phyloP scores from a whole-genome alignment of 106 monocot genomes.

The Posidonia australis region DNA sequence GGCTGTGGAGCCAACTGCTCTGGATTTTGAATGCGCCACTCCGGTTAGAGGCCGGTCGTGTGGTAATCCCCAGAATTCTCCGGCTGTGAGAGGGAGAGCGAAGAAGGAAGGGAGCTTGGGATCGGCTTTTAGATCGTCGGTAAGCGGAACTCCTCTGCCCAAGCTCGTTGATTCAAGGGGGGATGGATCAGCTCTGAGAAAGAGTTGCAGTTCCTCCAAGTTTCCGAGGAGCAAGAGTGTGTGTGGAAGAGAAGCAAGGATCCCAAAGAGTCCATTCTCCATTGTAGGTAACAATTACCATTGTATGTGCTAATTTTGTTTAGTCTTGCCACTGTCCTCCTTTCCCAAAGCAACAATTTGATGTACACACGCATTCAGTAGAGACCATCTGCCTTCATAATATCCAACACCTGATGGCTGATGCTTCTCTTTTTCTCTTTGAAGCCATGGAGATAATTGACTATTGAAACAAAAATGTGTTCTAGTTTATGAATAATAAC shows the following conservation, averaged over 20 bases:
- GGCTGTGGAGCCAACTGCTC: conserved; percentile 33
- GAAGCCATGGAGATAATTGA: too few relatives aligned
- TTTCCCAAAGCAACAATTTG: too few relatives aligned
- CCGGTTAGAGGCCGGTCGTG: conserved; percentile 22
- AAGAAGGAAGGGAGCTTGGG: not conserved
- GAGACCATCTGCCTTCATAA: too few relatives aligned
- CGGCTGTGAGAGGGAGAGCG: not conserved
- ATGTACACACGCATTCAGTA: too few relatives aligned
- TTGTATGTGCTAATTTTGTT: not conserved
- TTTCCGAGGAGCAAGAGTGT: conserved; percentile 36
- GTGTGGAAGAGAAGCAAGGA: conserved; percentile 7
- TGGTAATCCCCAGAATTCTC: not conserved
- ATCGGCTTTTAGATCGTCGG: conserved; percentile 18
- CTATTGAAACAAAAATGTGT: too few relatives aligned
- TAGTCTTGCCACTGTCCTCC: too few relatives aligned
- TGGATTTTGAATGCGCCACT: conserved; percentile 51
- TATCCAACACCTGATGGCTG: too few relatives aligned
- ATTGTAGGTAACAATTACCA: conserved; percentile 27
- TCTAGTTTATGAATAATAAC: too few relatives aligned
- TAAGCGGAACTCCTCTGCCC: conserved; percentile 8
- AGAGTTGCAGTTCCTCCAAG: conserved; percentile 40
- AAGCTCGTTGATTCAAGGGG: conserved; percentile 19
- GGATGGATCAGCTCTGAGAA: conserved; percentile 28
- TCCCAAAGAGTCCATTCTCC: conserved; percentile 49
- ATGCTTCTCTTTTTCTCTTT: too few relatives aligned